phyloP scores from a whole-genome alignment of 805 yeast species.

The Lachancea sp. region DNA sequence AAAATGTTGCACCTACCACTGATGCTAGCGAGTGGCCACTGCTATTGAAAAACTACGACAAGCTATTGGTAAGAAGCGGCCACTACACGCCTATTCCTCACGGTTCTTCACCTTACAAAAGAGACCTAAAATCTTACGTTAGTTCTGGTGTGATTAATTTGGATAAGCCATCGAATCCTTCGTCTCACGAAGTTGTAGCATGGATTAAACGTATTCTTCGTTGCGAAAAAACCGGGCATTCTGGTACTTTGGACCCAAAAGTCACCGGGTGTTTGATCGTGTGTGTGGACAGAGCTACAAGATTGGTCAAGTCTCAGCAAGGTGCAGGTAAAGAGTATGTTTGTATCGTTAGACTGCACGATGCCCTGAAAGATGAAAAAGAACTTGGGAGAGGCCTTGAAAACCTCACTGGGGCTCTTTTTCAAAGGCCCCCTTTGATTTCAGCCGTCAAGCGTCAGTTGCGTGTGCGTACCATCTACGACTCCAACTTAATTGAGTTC shows the following conservation, averaged over 20 bases:
- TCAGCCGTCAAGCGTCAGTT: conserved; percentile 99
- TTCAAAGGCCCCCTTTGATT: conserved; percentile 98
- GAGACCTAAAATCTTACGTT: conserved; percentile 85
- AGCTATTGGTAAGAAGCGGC: conserved; percentile 88
- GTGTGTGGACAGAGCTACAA: conserved; percentile 95
- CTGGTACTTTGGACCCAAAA: conserved; percentile 97
- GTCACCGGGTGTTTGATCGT: conserved; percentile 98
- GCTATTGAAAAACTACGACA: conserved; percentile 87
- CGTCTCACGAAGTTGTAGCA: conserved; percentile 98
- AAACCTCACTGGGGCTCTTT: conserved; percentile 94
- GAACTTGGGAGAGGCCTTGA: conserved; percentile 83
- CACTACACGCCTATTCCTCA: conserved; percentile 97
- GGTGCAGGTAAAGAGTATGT: conserved; percentile 99
- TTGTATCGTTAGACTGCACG: conserved; percentile 93
- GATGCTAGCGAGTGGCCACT: conserved; percentile 96
- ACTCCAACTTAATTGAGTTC: conserved; percentile 90
- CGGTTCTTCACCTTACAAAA: conserved; percentile 89
- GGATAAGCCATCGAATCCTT: conserved; percentile 97
- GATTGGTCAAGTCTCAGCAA: conserved; percentile 96
- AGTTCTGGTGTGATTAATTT: conserved; percentile 94
- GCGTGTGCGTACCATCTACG: conserved; percentile 96
- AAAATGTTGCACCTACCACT: conserved; percentile 64
- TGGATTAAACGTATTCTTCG: conserved; percentile 96
- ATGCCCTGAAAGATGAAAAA: conserved; percentile 82
- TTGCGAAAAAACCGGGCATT: conserved; percentile 96